Percentiles rank a stretch among this genome's conserved stretches.
phyloP scores from a whole-genome alignment of 805 yeast genomes.

The Saccharomycopsis lassenensis region DNA sequence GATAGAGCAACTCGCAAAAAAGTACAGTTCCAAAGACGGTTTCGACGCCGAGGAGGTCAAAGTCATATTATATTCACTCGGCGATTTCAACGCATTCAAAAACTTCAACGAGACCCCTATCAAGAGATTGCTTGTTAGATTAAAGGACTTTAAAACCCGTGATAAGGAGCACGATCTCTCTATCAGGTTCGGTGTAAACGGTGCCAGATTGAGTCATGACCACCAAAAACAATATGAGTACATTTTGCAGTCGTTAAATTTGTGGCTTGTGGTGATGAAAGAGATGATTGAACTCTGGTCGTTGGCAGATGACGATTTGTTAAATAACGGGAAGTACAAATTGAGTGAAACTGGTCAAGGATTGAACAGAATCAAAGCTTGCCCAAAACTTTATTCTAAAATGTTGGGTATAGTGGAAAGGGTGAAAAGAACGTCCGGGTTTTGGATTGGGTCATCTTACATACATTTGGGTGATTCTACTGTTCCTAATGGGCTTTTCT shows the following conservation, averaged over 20 bases:
- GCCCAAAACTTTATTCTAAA: slow-evolving; percentile 56
- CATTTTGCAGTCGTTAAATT: slow-evolving; percentile 59
- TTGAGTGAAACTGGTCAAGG: slow-evolving; percentile 75
- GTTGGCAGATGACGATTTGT: slow-evolving; percentile 56
- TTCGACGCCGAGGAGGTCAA: slow-evolving; percentile 52
- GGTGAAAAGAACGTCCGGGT: slow-evolving; percentile 49
- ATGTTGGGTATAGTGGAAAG: slow-evolving; percentile 62
- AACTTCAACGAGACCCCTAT: slow-evolving; percentile 62
- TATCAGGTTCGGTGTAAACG: slow-evolving; percentile 53
- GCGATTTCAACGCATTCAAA: slow-evolving; percentile 67
- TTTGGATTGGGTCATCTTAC: slow-evolving; percentile 75
- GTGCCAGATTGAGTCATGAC: slow-evolving; percentile 63
- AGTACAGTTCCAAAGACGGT: slow-evolving; percentile 32
- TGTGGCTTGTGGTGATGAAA: slow-evolving; percentile 70
- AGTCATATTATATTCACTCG: slow-evolving; percentile 64
- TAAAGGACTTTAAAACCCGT: slow-evolving; percentile 36
- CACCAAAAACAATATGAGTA: slow-evolving; percentile 66
- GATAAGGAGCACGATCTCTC: slow-evolving; percentile 42
- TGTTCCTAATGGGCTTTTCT: slow-evolving; percentile 73
- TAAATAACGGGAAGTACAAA: slow-evolving; percentile 40
- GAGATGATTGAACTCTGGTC: slow-evolving; percentile 74
- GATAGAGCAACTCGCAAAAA: slow-evolving; percentile 44
- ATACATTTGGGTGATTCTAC: slow-evolving; percentile 77
- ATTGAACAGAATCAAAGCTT: slow-evolving; percentile 60
- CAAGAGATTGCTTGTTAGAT: slow-evolving; percentile 43